Conservation (phyloP, 1,139 yeast species). For the Debaryomyces subglobosus region DNA sequence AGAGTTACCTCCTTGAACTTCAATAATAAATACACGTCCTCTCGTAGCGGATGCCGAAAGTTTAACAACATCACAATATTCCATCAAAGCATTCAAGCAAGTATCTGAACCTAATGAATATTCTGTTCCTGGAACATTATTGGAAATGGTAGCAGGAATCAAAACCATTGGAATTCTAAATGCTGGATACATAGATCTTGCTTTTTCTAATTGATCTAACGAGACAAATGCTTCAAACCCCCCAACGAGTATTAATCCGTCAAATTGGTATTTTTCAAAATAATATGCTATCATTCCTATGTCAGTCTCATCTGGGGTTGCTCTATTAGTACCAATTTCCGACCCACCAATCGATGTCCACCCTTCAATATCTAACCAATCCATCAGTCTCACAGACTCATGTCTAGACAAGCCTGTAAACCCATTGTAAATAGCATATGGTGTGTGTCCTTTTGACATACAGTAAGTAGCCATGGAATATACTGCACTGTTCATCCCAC, state of each 20-base stretch:
- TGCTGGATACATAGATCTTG: constrained; percentile 66
- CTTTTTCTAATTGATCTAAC: constrained; percentile 64
- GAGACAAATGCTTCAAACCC: constrained; percentile 81
- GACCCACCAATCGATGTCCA: constrained; percentile 82
- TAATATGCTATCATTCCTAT: constrained; percentile 76
- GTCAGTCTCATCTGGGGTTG: constrained; percentile 67
- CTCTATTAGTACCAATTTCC: constrained; percentile 79
- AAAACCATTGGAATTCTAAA: constrained; percentile 79
- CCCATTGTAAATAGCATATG: constrained; percentile 75
- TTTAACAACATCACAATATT: constrained; percentile 77
- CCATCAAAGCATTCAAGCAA: constrained; percentile 72
- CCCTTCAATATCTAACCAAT: constrained; percentile 71
- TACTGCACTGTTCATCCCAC: constrained; percentile 79
- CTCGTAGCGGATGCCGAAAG: constrained; percentile 80
- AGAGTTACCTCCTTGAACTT: constrained; percentile 86
- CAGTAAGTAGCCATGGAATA: constrained; percentile 76
- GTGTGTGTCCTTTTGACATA: constrained; percentile 73
- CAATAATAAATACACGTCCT: constrained; percentile 76
- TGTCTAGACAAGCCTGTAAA: constrained; percentile 78
- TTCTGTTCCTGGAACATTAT: constrained; percentile 84
- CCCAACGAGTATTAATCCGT: constrained; percentile 75
- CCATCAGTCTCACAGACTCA: constrained; percentile 62
- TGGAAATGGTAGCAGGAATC: constrained; percentile 82
- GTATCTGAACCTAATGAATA: constrained; percentile 80
- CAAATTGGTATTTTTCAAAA: constrained; percentile 71